phyloP scores from a whole-genome alignment of 345 rosid genomes.

The Arabidopsis arenosa region DNA sequence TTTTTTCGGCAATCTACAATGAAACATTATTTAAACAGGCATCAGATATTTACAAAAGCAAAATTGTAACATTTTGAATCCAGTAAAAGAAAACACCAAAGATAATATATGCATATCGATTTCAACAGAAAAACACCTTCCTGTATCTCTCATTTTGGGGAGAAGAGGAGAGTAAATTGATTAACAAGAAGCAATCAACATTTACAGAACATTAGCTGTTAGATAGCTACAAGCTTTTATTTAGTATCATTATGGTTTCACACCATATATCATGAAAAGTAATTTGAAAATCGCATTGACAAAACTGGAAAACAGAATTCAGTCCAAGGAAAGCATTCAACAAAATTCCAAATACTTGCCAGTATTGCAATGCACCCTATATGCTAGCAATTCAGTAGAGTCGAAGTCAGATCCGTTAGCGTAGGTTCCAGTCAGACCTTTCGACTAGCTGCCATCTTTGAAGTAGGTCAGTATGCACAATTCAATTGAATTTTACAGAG shows the following conservation, averaged over 20 bases:
- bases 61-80: neutral
- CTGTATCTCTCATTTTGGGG: slow-evolving; percentile 17
- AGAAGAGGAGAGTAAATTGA: slow-evolving; percentile 11
- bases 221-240: slow-evolving; percentile 9
- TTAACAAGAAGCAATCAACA: slow-evolving; percentile 25
- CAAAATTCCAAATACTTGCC: slow-evolving; percentile 43
- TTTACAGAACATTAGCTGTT: slow-evolving; percentile 32
- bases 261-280: slow-evolving; percentile 18
- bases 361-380: slow-evolving; percentile 46
- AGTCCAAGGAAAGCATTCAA: slow-evolving; percentile 35
- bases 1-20: slow-evolving; percentile 86
- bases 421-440: slow-evolving; percentile 45
- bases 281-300: slow-evolving; percentile 8
- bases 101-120: slow-evolving; percentile 16
- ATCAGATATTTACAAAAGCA: slow-evolving; percentile 24
- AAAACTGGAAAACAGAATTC: slow-evolving; percentile 18
- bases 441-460: slow-evolving; percentile 48
- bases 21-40: slow-evolving; percentile 29
- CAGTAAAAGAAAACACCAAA: slow-evolving; percentile 14
- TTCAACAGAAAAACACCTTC: slow-evolving; percentile 25
- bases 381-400: slow-evolving; percentile 46
- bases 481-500: slow-evolving; percentile 37
- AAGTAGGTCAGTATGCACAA: slow-evolving; percentile 44
- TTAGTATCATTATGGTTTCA: slow-evolving; percentile 25
- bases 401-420: slow-evolving; percentile 44